phyloP scores from a whole-genome alignment of 2,329 filamentous ascomycete species.

The Aureobasidium sp. region DNA sequence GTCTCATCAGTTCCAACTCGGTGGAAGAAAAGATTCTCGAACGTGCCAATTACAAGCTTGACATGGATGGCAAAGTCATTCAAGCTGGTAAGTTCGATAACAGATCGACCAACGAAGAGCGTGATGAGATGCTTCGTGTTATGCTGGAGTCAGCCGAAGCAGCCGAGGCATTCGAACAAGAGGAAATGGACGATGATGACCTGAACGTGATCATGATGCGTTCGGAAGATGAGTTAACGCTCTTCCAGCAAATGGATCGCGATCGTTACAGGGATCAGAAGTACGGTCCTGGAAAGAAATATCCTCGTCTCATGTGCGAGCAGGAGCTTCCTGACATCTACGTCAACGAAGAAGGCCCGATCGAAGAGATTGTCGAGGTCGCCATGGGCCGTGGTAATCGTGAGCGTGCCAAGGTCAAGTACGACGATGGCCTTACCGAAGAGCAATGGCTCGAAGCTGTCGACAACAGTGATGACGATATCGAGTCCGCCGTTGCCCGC shows the following conservation, averaged over 20 bases:
- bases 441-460: slow-evolving; percentile 99
- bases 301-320: slow-evolving; percentile 78
- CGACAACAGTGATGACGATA: slow-evolving; percentile 89
- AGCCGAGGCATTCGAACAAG: slow-evolving; percentile 67
- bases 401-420: slow-evolving; percentile 88
- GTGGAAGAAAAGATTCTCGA: slow-evolving; percentile 98
- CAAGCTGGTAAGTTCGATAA: slow-evolving; percentile 99
- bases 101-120: slow-evolving; percentile 96
- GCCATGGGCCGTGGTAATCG: slow-evolving; percentile 80
- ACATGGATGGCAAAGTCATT: slow-evolving; percentile 99
- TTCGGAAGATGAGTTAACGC: slow-evolving; percentile 64
- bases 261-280: slow-evolving; percentile 56
- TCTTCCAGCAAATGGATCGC: slow-evolving; percentile 78
- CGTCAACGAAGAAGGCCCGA: slow-evolving; percentile 72
- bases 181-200: slow-evolving; percentile 98
- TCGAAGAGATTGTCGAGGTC: slow-evolving; percentile 71
- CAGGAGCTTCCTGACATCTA: slow-evolving; percentile 91
- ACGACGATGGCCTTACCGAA: slow-evolving; percentile 94
- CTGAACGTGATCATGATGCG: slow-evolving; percentile 91
- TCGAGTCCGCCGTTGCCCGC: slow-evolving; percentile 84
- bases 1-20: slow-evolving; percentile 91
- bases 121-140: slow-evolving; percentile 91
- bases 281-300: slow-evolving; percentile 65
- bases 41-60: slow-evolving; percentile 92
- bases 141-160: slow-evolving; percentile 74